Evolutionary conservation across 345 rosid species (phyloP).

Genomic region (Lepidium sativum): DNA sequence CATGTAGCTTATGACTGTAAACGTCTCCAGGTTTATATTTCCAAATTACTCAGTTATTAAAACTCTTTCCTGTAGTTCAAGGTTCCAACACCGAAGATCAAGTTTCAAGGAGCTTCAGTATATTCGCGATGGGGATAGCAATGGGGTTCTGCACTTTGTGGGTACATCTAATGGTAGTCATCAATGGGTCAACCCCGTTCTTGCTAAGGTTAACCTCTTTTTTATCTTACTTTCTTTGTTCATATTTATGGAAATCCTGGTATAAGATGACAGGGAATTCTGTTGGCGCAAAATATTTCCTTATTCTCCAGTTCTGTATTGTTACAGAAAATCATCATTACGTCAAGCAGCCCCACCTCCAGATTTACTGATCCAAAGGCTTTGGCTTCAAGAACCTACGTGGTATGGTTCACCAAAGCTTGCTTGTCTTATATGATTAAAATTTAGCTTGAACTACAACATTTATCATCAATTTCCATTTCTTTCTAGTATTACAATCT

Average conservation of each 20-base stretch:
- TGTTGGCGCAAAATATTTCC: background rate
- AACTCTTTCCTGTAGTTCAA: constrained; percentile 29
- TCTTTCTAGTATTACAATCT: background rate
- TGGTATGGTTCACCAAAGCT: constrained; percentile 36
- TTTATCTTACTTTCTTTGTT: background rate
- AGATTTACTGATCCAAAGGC: constrained; percentile 86
- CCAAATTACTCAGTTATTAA: background rate
- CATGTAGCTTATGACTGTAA: background rate
- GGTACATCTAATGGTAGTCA: constrained; percentile 92
- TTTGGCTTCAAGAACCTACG: constrained; percentile 75
- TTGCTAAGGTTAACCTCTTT: constrained; percentile 57
- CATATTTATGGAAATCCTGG: background rate
- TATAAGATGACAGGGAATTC: background rate
- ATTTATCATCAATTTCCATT: background rate
- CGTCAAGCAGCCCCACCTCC: constrained; percentile 78
- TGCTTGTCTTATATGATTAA: background rate
- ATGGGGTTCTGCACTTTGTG: constrained; percentile 77
- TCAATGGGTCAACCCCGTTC: constrained; percentile 95
- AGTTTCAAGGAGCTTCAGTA: constrained; percentile 94
- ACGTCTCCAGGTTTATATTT: background rate
- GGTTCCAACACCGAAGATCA: constrained; percentile 76
- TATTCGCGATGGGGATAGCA: constrained; percentile 97
- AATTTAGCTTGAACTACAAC: background rate
- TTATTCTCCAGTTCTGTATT: constrained; percentile 2
- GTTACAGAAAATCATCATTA: constrained; percentile 56